These are phyloP conservation scores for Osmozyma mogii DNA, from an alignment of 805 yeast genomes.

Conservation along the genomic window DNA sequence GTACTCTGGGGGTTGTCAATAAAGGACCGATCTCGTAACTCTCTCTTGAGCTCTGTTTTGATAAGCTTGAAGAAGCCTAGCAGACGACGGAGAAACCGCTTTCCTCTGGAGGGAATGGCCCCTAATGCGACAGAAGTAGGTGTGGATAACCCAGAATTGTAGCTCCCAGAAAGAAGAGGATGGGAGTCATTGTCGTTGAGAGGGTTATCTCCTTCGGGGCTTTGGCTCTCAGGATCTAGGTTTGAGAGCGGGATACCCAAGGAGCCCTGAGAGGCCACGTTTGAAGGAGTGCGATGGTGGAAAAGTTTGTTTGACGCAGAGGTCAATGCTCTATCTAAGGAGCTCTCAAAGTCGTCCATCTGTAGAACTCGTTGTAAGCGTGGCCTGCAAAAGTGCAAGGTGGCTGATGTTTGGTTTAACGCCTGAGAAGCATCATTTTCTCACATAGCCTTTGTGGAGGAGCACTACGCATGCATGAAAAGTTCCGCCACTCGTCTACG, in stretches of 20 bases:
- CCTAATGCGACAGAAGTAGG: background rate
- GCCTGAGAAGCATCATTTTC: no score
- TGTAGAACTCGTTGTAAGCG: background rate
- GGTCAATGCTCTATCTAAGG: conserved; percentile 59
- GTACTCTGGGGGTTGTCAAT: conserved; percentile 1
- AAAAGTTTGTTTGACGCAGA: conserved; percentile 31
- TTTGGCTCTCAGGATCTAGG: conserved; percentile 6
- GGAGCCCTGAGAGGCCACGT: conserved; percentile 17
- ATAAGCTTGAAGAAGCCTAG: conserved; percentile 2
- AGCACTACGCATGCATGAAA: no score
- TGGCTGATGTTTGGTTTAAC: no score
- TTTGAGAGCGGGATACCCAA: conserved; percentile 23
- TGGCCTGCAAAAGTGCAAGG: no score
- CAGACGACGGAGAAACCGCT: conserved; percentile 4
- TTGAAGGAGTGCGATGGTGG: conserved; percentile 21
- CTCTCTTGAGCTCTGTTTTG: conserved; percentile 3
- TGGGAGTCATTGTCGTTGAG: no score
- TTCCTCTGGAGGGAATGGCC: background rate
- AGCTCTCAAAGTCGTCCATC: conserved; percentile 52
- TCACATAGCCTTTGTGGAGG: no score
- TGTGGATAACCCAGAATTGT: background rate
- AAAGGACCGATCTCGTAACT: conserved; percentile 1
- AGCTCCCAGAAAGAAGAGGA: background rate
- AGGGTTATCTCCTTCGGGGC: background rate
- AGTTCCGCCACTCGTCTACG: no score